Conservation (phyloP, 345 rosid genomes). For the Mallotus nudiflorus region DNA sequence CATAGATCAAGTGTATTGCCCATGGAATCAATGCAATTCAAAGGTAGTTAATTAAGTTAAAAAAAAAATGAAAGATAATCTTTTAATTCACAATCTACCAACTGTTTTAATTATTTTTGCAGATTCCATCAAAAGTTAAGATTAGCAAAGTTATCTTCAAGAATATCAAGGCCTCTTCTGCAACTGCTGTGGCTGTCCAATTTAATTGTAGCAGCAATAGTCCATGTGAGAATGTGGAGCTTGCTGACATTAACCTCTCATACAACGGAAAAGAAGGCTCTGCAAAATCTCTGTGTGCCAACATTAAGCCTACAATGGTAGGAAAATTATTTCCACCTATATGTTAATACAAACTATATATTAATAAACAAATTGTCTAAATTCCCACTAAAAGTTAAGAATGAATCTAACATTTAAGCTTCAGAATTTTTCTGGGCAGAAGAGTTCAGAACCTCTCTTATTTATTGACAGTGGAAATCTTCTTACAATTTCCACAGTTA, state of each 20-base stretch:
- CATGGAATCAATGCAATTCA: not conserved
- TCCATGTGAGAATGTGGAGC: not conserved
- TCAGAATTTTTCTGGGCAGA: no score
- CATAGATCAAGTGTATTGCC: not conserved
- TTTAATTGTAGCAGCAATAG: not conserved
- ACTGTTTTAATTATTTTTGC: no score
- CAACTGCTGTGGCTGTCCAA: not conserved
- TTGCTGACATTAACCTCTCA: not conserved
- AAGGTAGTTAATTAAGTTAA: no score
- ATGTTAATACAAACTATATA: no score
- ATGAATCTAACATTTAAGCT: no score
- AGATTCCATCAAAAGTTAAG: not conserved
- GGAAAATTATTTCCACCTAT: no score
- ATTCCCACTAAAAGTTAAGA: no score
- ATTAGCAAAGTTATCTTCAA: not conserved
- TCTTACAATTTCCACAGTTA: not conserved
- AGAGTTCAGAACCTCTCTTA: not conserved
- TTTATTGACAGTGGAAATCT: constrained; percentile 2
- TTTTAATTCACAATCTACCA: no score
- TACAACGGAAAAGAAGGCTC: not conserved
- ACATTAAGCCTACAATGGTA: not conserved
- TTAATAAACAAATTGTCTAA: no score
- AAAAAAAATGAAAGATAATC: no score
- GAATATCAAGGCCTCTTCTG: not conserved
- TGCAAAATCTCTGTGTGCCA: not conserved